phyloP scores from a whole-genome alignment of 805 yeast species.

The Yarrowia sp. region DNA sequence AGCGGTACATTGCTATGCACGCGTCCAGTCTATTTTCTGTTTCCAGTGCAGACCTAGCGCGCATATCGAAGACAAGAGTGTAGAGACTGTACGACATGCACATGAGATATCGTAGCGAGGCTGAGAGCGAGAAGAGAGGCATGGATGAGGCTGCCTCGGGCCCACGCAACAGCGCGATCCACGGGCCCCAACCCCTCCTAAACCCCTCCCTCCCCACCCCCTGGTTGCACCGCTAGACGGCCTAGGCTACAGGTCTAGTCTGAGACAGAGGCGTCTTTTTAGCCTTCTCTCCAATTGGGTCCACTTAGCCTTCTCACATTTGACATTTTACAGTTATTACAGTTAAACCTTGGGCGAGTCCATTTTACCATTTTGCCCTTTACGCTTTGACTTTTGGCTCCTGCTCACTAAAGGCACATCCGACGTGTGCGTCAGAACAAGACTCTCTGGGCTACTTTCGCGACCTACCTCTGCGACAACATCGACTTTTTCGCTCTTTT shows the following conservation, averaged over 20 bases:
- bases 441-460: too few species aligned
- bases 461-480: too few species aligned
- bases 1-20: constrained; percentile 22
- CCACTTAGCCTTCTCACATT: neutral
- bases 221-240: neutral
- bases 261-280: constrained; percentile 23
- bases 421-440: neutral
- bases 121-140: neutral
- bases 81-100: too few species aligned
- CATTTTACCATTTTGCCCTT: constrained; percentile 4
- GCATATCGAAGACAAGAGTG: too few species aligned
- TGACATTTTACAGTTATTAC: too few species aligned
- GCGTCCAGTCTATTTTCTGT: constrained; percentile 3
- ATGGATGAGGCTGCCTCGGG: too few species aligned
- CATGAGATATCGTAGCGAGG: too few species aligned
- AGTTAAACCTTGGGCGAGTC: neutral
- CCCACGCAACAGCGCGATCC: too few species aligned
- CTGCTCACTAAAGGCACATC: constrained; percentile 13
- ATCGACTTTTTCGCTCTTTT: too few species aligned
- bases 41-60: neutral
- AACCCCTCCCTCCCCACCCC: neutral
- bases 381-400: too few species aligned
- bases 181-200: too few species aligned
- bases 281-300: constrained; percentile 14
- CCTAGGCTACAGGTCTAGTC: neutral